These are phyloP conservation scores for Mucor circinelloides DNA, from an alignment of 371 early-diverging fungal genomes.

Conservation along the genomic window DNA sequence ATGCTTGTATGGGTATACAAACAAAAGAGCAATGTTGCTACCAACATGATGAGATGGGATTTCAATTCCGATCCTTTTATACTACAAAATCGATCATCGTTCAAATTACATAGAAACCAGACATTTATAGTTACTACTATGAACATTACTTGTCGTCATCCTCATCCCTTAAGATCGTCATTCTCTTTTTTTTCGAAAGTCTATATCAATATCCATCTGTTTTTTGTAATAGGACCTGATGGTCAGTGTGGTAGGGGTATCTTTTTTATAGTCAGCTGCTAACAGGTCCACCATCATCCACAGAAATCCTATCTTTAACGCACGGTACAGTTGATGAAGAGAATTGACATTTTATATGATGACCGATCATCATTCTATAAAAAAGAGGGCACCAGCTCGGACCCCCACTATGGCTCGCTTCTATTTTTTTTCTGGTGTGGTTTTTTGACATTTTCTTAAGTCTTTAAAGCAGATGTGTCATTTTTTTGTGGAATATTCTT, in stretches of 20 bases:
- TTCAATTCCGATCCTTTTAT: neutral
- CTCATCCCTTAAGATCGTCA: neutral
- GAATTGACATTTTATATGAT: conserved; percentile 16
- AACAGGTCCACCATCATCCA: neutral
- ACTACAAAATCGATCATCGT: conserved; percentile 2
- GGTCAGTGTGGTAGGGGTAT: conserved; percentile 1
- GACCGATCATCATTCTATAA: conserved; percentile 8
- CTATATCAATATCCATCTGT: neutral
- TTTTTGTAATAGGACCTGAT: neutral
- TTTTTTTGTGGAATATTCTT: neutral
- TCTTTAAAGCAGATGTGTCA: neutral
- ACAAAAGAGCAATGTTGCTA: neutral
- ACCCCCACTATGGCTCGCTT: neutral
- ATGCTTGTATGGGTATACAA: neutral
- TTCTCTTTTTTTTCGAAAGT: neutral
- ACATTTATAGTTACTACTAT: neutral
- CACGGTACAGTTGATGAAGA: neutral
- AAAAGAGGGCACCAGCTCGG: conserved; percentile 16
- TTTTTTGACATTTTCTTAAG: neutral
- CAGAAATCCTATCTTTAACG: neutral
- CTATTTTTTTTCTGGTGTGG: conserved; percentile 1
- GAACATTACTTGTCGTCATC: neutral
- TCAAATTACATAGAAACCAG: neutral
- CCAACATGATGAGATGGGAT: neutral
- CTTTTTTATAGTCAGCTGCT: conserved; percentile 11